Evolutionary conservation across 441 rosid genomes (phyloP).

Genomic region (Bocquillonia castaneifolia): DNA sequence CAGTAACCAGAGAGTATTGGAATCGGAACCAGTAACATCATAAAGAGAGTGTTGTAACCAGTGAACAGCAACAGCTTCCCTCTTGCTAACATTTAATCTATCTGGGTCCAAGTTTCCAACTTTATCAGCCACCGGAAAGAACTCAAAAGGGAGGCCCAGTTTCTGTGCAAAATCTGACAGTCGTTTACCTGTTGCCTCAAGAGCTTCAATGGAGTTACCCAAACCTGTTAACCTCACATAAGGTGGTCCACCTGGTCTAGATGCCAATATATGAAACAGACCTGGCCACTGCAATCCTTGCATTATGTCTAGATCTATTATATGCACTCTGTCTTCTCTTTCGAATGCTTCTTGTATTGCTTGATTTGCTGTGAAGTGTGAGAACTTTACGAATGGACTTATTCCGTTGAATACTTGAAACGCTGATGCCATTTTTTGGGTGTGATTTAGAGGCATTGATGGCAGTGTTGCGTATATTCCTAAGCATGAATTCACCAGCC

Average conservation of each 20-base stretch:
- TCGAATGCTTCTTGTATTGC: conserved; percentile 96
- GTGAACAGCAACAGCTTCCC: conserved; percentile 93
- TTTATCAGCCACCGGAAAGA: conserved; percentile 70
- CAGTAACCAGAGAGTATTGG: conserved; percentile 72
- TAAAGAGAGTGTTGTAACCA: conserved; percentile 97
- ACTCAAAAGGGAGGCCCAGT: conserved; percentile 84
- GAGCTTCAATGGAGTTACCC: conserved; percentile 80
- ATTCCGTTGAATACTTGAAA: conserved; percentile 94
- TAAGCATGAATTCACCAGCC: conserved; percentile 75
- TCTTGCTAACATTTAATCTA: conserved; percentile 60
- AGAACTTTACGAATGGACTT: conserved; percentile 92
- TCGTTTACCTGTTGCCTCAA: conserved; percentile 87
- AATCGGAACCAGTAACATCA: conserved; percentile 91
- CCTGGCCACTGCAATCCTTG: conserved; percentile 99
- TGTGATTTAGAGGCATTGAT: conserved; percentile 53
- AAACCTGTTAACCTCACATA: conserved; percentile 86
- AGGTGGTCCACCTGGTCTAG: conserved; percentile 88
- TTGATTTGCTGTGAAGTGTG: conserved; percentile 94
- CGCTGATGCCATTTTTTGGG: conserved; percentile 80
- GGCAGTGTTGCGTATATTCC: conserved; percentile 77
- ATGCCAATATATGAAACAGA: conserved; percentile 82
- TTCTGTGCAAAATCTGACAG: conserved; percentile 84
- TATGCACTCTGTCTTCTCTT: conserved; percentile 87
- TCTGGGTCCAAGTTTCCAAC: conserved; percentile 82
- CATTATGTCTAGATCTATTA: conserved; percentile 93